Conservation (phyloP, 176 grass and related monocot species). For the Alloteropsis semialata region DNA sequence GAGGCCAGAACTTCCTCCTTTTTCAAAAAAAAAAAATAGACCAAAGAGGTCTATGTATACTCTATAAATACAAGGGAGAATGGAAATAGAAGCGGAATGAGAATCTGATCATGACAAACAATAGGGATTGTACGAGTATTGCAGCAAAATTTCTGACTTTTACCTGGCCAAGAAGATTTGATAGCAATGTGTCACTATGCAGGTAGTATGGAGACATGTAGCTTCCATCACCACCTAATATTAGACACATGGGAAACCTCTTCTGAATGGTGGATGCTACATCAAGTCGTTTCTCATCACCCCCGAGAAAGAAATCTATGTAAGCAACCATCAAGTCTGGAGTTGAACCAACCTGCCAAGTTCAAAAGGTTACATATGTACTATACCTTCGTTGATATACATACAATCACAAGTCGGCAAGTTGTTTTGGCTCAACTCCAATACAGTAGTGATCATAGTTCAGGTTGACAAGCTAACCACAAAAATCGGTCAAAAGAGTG, state of each 20-base stretch:
- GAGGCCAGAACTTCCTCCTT: no score
- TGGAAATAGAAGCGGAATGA: not conserved
- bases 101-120: not conserved
- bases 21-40: no score
- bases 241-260: constrained; percentile 95
- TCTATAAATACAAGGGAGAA: not conserved
- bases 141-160: not conserved
- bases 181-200: constrained; percentile 83
- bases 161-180: constrained; percentile 98
- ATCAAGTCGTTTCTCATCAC: constrained; percentile 92
- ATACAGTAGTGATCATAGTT: not conserved
- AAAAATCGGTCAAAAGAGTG: not conserved
- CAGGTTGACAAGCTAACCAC: not conserved
- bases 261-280: constrained; percentile 79
- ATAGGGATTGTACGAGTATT: not conserved
- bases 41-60: not conserved
- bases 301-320: constrained; percentile 99
- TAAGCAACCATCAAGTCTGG: constrained; percentile 97
- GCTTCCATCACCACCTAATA: constrained; percentile 96
- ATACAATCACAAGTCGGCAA: not conserved
- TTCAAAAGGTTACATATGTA: constrained; percentile 17
- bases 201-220: constrained; percentile 97
- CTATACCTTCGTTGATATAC: not conserved
- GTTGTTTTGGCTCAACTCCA: not conserved
- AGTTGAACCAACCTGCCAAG: constrained; percentile 85